Percentiles rank a stretch among this genome's conserved stretches.
Evolutionary conservation across 768 basidiomycete species (phyloP).

Genomic region (Lepiota venenata): DNA sequence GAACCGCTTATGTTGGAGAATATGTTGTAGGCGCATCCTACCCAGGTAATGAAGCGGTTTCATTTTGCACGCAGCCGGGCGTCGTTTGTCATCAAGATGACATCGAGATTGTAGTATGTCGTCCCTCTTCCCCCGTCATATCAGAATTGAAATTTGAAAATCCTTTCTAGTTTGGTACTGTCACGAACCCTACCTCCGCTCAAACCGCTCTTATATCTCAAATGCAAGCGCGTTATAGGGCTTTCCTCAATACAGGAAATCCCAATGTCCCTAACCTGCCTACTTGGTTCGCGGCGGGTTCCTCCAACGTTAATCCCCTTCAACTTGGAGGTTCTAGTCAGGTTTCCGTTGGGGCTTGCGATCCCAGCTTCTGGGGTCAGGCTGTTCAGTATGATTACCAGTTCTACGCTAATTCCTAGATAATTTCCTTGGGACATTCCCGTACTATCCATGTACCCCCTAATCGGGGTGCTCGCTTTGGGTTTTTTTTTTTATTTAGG

Average conservation of each 20-base stretch:
- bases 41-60: slow-evolving; percentile 53
- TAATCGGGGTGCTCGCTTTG: background rate
- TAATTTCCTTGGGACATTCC: background rate
- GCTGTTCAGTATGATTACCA: slow-evolving; percentile 72
- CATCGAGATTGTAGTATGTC: slow-evolving; percentile 70
- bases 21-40: slow-evolving; percentile 70
- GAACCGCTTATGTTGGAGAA: slow-evolving; percentile 62
- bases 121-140: slow-evolving; percentile 1
- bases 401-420: slow-evolving; percentile 38
- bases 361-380: slow-evolving; percentile 64
- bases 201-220: slow-evolving; percentile 61
- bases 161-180: slow-evolving; percentile 48
- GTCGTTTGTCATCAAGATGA: slow-evolving; percentile 81
- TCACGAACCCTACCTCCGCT: slow-evolving; percentile 45
- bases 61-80: slow-evolving; percentile 54
- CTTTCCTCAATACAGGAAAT: slow-evolving; percentile 58
- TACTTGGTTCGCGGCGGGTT: slow-evolving; percentile 52
- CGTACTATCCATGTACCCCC: background rate
- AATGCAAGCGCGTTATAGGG: slow-evolving; percentile 65
- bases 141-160: slow-evolving; percentile 6
- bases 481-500: slow-evolving; percentile 3
- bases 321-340: slow-evolving; percentile 57
- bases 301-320: slow-evolving; percentile 51
- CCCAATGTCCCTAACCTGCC: slow-evolving; percentile 53
- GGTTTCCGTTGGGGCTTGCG: slow-evolving; percentile 55